Evolutionary conservation across 2,329 filamentous ascomycete genomes (phyloP).

Genomic region (Bipolaris zeicola): DNA sequence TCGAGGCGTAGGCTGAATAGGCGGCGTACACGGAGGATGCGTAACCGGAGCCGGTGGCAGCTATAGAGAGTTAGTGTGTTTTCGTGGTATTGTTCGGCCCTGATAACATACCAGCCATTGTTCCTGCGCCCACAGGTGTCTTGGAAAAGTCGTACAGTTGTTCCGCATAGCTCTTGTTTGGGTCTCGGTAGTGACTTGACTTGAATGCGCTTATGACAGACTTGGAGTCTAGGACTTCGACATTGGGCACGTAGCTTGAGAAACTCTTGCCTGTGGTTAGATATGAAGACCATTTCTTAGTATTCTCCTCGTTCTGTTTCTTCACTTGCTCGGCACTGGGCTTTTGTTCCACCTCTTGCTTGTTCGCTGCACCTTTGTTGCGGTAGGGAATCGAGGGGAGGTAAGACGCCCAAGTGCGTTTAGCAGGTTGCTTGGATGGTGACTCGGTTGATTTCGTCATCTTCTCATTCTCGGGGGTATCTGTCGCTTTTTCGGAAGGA

Average conservation of each 20-base stretch:
- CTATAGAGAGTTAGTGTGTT: slow-evolving; percentile 27
- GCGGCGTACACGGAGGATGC: slow-evolving; percentile 56
- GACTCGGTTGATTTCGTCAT: slow-evolving; percentile 15
- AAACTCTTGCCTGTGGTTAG: slow-evolving; percentile 56
- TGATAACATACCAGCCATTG: slow-evolving; percentile 46
- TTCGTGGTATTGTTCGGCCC: neutral
- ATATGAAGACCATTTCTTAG: slow-evolving; percentile 54
- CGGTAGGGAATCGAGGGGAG: slow-evolving; percentile 48
- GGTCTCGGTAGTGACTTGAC: slow-evolving; percentile 52
- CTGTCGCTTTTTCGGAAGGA: slow-evolving; percentile 40
- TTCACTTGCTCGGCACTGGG: slow-evolving; percentile 37
- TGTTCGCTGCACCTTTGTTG: slow-evolving; percentile 29
- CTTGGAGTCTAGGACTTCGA: slow-evolving; percentile 46
- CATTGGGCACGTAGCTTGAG: slow-evolving; percentile 54
- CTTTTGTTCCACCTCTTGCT: slow-evolving; percentile 26
- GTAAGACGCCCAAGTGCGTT: slow-evolving; percentile 48
- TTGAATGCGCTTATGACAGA: slow-evolving; percentile 54
- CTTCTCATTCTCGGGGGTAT: slow-evolving; percentile 24
- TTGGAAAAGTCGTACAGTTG: slow-evolving; percentile 58
- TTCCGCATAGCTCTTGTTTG: slow-evolving; percentile 56
- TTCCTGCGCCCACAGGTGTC: slow-evolving; percentile 57
- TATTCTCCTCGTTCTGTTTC: slow-evolving; percentile 42
- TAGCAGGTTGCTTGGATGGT: slow-evolving; percentile 25
- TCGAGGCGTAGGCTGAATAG: slow-evolving; percentile 54
- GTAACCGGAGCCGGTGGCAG: slow-evolving; percentile 54